Conservation (phyloP, 768 basidiomycete genomes). For the Aureoboletus auriporus region DNA sequence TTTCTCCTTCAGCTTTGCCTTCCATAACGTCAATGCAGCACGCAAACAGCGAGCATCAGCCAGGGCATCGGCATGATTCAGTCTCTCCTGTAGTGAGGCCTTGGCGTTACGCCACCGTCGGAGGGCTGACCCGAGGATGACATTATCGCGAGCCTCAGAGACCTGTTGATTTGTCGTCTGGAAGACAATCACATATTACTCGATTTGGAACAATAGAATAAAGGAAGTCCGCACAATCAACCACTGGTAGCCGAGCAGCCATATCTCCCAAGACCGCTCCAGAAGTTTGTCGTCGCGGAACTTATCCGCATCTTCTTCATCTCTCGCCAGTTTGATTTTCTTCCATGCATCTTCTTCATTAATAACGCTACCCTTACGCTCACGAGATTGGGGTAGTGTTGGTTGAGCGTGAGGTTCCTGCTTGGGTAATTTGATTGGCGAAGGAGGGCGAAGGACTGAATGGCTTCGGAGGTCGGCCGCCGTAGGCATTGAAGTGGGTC, state of each 20-base stretch:
- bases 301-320: slow-evolving; percentile 67
- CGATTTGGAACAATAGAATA: slow-evolving; percentile 12
- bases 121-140: slow-evolving; percentile 55
- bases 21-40: slow-evolving; percentile 49
- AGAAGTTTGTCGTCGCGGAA: slow-evolving; percentile 62
- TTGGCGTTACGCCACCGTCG: slow-evolving; percentile 56
- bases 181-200: slow-evolving; percentile 7
- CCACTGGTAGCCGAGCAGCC: slow-evolving; percentile 71
- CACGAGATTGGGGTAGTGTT: slow-evolving; percentile 25
- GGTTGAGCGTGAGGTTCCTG: slow-evolving; percentile 16
- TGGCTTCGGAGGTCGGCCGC: slow-evolving; percentile 12
- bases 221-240: slow-evolving; percentile 52
- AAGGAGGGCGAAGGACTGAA: slow-evolving; percentile 16
- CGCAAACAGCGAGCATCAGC: slow-evolving; percentile 44
- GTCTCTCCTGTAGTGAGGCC: slow-evolving; percentile 34
- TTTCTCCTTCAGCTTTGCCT: slow-evolving; percentile 46
- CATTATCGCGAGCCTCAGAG: slow-evolving; percentile 59
- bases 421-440: slow-evolving; percentile 30
- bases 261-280: slow-evolving; percentile 71
- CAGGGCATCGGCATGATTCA: slow-evolving; percentile 39
- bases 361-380: slow-evolving; percentile 46
- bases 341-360: slow-evolving; percentile 78
- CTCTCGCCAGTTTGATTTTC: slow-evolving; percentile 64
- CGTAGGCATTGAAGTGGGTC: slow-evolving; percentile 13
- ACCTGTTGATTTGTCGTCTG: slow-evolving; percentile 76